Evolutionary conservation across 2,329 filamentous ascomycete genomes (phyloP), one percentile per base, ranked within the genome.

Genomic region (Neopestalotiopsis sp.): DNA sequence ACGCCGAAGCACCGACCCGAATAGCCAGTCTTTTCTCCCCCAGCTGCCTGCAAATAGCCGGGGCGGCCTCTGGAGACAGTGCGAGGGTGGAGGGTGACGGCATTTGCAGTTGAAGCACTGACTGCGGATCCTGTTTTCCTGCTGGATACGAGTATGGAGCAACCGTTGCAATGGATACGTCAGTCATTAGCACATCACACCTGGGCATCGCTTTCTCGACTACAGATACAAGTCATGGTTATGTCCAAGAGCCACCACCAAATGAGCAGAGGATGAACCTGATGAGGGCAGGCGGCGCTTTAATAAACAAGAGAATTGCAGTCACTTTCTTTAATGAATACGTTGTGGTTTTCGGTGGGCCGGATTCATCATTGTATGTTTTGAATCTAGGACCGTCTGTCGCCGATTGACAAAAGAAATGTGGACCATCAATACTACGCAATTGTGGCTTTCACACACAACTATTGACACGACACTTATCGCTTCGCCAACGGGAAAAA

Each of bases 361-460:
- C 32, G 32, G 62, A 38, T 38, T 20, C 64, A 34, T 66, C 45
- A 34, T 40, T 56, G 64, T 12, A 32, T 42, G 52, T 59, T 45
- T 59, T 34, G 40, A 20, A 20, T 32, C 28, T 34, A 60, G 56
- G 17, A 10, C 28, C 52, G 52, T 45, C 34, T 38, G 65, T 67
- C 65, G 65, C 65, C 52, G 24, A 67, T 67, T 67, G 56, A 60
- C 52, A 34, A 17, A 67, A 38, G 34, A 38, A 57, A 49, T 52
- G 52, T 67, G 65, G 52, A 30, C 20, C 52, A 17, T 17, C 6
- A 17, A 17, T 52, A 17, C 45, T 52, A 52, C n/a, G 45, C 45
- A 52, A n/a, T 52, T 52, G 45, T 24, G 60, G 45, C 45, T 52
- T 52, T 52, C 45, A 17, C 20, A 28, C 24, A 28, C 3, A 28